Base-by-base conservation (phyloP, 2,329 filamentous ascomycete species). In the Ambrosiella xylebori region DNA sequence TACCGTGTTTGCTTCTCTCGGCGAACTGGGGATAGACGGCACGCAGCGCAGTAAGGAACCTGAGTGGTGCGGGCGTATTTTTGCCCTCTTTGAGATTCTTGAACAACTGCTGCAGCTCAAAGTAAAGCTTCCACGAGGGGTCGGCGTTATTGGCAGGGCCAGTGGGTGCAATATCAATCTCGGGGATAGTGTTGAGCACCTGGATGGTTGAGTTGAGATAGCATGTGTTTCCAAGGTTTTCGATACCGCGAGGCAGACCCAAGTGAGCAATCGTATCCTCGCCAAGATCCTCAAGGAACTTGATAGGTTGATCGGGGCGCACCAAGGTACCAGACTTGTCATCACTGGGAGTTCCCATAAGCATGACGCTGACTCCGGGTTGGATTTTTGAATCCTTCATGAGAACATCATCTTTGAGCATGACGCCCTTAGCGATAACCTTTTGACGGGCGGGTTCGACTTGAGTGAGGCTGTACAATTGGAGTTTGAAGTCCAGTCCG, bases 191-290 rank as follows among this genome's bases (percentile, higher is more conserved):
- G 62, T 87, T 83, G 63, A 98, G 74, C 3, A 88, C 85, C 70
- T 98, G 94, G n/a, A 98, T 76, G 0, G 91, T 95, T 54, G 93
- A 93, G 76, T 98, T 98, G 66, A 97, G 82, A 69, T 98, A 98
- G 74, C 93, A 98, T 3, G 94, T 98, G 71, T 98, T 98, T 64
- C 94, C 93, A 61, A 96, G 75, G 67, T 98, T 98, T 68, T 86
- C 79, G 61, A 98, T 74, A 52, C 93, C 93, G 59, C 90, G 86
- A 1, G 94, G 93, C 51, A 79, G 91, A 60, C 88, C 89, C 61
- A 84, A 80, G 69, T 83, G 82, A 19, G 93, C 91, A 56, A 83
- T 81, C 70, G 97, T 91, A 37, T 89, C 90, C 68, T 95, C 90
- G 35, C 88, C 94, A 91, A 98, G 96, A 69, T 98, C 93, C 71